Conservation (phyloP, 1,284 basidiomycete genomes). For the Coriolopsis trogii region DNA sequence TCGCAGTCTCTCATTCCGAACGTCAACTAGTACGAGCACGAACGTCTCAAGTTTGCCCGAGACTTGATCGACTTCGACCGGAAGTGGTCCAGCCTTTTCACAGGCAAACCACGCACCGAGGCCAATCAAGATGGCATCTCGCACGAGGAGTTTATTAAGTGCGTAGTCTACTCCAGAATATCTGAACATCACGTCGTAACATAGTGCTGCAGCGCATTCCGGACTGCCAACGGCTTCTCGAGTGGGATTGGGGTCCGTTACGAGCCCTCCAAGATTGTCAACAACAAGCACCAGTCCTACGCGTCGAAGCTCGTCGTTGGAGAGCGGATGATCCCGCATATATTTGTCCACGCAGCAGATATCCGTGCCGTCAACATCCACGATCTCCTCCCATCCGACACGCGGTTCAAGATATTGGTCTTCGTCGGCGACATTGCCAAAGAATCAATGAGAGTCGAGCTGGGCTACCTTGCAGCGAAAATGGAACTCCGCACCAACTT, state of each 20-base stretch:
- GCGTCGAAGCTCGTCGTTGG: constrained; percentile 58
- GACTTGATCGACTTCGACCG: constrained; percentile 84
- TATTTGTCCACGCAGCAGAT: constrained; percentile 67
- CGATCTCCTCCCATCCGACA: constrained; percentile 67
- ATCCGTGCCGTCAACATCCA: constrained; percentile 61
- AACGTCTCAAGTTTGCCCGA: constrained; percentile 75
- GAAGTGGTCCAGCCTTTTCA: constrained; percentile 76
- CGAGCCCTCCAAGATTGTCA: constrained; percentile 50
- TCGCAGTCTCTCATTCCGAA: not conserved
- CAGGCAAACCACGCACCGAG: constrained; percentile 68
- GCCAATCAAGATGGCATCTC: constrained; percentile 62
- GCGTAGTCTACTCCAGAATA: too few relatives aligned
- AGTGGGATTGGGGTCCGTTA: constrained; percentile 64
- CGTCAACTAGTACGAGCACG: constrained; percentile 27
- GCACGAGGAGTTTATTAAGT: constrained; percentile 68
- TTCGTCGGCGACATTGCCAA: constrained; percentile 63
- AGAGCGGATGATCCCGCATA: constrained; percentile 60
- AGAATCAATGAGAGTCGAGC: constrained; percentile 44
- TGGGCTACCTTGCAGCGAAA: constrained; percentile 49
- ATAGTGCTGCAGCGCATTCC: constrained; percentile 58
- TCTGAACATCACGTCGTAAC: too few relatives aligned
- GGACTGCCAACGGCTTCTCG: constrained; percentile 58
- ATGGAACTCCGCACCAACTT: constrained; percentile 42
- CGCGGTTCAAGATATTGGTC: constrained; percentile 74
- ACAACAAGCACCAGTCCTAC: constrained; percentile 44